These are phyloP conservation scores for Blastomyces gilchristii DNA, from an alignment of 2,329 filamentous ascomycete species.

Conservation along the genomic window DNA sequence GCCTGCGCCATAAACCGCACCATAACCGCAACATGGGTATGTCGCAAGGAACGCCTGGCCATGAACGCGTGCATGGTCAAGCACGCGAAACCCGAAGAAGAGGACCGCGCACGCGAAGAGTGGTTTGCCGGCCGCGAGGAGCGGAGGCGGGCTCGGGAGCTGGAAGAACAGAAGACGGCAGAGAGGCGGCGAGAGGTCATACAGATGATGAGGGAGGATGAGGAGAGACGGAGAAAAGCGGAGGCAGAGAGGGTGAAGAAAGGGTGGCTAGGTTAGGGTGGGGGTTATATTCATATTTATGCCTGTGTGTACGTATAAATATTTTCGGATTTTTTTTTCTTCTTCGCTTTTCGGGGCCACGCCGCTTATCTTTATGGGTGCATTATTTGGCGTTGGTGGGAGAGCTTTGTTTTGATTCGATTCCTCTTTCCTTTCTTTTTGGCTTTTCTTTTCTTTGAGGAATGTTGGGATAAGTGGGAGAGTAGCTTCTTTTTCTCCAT, in stretches of 20 bases:
- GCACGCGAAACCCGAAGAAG: no score
- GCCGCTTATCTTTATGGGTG: neutral
- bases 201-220: constrained; percentile 32
- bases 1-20: no score
- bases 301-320: neutral
- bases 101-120: constrained; percentile 82
- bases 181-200: constrained; percentile 34
- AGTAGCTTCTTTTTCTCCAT: neutral
- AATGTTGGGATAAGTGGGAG: neutral
- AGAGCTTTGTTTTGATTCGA: constrained; percentile 12
- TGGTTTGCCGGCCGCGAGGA: constrained; percentile 77
- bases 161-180: constrained; percentile 41
- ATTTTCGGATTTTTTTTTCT: constrained; percentile 3
- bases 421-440: neutral
- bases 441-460: neutral
- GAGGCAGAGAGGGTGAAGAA: constrained; percentile 14
- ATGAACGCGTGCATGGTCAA: no score
- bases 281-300: neutral
- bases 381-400: constrained; percentile 5
- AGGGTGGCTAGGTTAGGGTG: constrained; percentile 14
- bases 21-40: no score
- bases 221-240: constrained; percentile 13
- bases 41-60: no score
- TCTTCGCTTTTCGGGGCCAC: neutral
- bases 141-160: constrained; percentile 57